These are phyloP conservation scores for Colletotrichum viniferum DNA, from an alignment of 2,329 filamentous ascomycete genomes.

Conservation along the genomic window DNA sequence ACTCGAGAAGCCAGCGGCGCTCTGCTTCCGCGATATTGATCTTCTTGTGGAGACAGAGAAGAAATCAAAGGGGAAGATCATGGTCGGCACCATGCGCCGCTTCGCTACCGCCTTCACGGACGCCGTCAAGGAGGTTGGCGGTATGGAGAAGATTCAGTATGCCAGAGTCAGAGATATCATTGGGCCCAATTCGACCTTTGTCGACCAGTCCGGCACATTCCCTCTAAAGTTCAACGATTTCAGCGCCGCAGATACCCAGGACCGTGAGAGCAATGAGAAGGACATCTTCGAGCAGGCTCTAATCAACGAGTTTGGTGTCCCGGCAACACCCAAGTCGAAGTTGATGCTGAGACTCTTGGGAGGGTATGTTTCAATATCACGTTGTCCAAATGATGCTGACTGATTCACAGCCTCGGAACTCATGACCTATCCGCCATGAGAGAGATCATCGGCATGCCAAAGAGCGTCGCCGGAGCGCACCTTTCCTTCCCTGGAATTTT, in stretches of 20 bases:
- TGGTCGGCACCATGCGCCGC: conserved; percentile 67
- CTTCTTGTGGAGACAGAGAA: conserved; percentile 54
- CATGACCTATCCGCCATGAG: conserved; percentile 58
- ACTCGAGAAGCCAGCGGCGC: conserved; percentile 62
- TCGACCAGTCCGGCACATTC: conserved; percentile 53
- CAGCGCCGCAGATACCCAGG: conserved; percentile 26
- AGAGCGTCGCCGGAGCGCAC: conserved; percentile 34
- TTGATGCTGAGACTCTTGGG: conserved; percentile 29
- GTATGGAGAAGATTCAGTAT: conserved; percentile 58
- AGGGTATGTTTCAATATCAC: conserved; percentile 18
- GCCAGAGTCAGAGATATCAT: conserved; percentile 51
- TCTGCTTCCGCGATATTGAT: conserved; percentile 50
- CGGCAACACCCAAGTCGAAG: conserved; percentile 27
- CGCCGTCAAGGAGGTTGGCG: conserved; percentile 57
- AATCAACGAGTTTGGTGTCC: conserved; percentile 33
- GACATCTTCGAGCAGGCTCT: conserved; percentile 35
- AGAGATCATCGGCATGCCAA: conserved; percentile 53
- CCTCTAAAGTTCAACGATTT: conserved; percentile 47
- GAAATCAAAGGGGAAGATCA: conserved; percentile 45
- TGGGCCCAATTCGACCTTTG: conserved; percentile 56
- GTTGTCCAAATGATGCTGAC: background rate
- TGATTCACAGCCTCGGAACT: conserved; percentile 41
- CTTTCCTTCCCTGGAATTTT: conserved; percentile 32
- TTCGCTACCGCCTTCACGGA: conserved; percentile 61
- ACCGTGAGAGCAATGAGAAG: conserved; percentile 23